These are phyloP conservation scores for Peronospora belbahrii DNA, from an alignment of 352 stramenopile species.

Conservation along the genomic window DNA sequence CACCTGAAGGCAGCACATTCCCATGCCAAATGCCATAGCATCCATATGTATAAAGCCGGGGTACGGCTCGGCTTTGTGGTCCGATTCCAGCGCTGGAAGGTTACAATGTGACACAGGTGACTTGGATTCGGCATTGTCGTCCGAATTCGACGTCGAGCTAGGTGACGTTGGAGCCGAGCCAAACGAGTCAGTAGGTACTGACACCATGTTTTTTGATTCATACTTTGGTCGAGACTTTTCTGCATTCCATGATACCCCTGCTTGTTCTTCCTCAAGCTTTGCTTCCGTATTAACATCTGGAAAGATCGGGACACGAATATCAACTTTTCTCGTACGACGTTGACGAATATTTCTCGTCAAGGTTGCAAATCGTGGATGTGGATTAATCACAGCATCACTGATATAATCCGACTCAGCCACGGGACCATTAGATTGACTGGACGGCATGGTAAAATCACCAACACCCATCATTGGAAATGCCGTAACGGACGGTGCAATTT, in stretches of 20 bases:
- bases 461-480: slow-evolving; percentile 96
- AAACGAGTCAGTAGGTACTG: slow-evolving; percentile 8
- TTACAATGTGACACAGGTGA: slow-evolving; percentile 36
- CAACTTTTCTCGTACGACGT: slow-evolving; percentile 78
- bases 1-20: slow-evolving; percentile 99
- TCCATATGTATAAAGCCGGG: slow-evolving; percentile 97
- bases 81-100: slow-evolving; percentile 26
- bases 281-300: slow-evolving; percentile 75
- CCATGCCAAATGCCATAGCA: slow-evolving; percentile 99
- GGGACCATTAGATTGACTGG: slow-evolving; percentile 47
- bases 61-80: slow-evolving; percentile 73
- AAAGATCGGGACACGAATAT: slow-evolving; percentile 85
- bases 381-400: slow-evolving; percentile 97
- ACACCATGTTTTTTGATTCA: slow-evolving; percentile 47
- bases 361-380: slow-evolving; percentile 96
- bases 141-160: slow-evolving; percentile 51
- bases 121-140: slow-evolving; percentile 40
- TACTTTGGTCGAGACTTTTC: slow-evolving; percentile 74
- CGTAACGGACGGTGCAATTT: slow-evolving; percentile 95
- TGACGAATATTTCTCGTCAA: slow-evolving; percentile 98
- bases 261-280: slow-evolving; percentile 63
- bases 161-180: slow-evolving; percentile 22
- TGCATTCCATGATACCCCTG: slow-evolving; percentile 47
- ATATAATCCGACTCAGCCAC: slow-evolving; percentile 94
- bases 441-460: slow-evolving; percentile 85